Percentiles rank a stretch among this genome's conserved stretches.
These are phyloP conservation scores for Lecanicillium sp. DNA, from an alignment of 2,329 filamentous ascomycete species.

Conservation along the genomic window DNA sequence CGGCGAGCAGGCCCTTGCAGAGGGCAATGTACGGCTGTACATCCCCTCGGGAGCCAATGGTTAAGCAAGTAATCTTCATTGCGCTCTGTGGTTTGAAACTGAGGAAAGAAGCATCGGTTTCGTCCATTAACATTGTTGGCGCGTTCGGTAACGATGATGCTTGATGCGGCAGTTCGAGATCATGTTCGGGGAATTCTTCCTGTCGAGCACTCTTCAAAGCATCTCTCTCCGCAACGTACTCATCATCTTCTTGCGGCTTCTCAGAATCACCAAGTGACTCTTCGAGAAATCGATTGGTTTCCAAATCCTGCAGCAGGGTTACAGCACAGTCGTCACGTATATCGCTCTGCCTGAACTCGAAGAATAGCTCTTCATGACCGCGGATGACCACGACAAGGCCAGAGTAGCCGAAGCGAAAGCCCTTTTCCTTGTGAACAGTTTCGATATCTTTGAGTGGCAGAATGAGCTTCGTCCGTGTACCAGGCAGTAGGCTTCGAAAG, in stretches of 20 bases:
- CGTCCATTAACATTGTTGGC: conserved; percentile 80
- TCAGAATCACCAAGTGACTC: conserved; percentile 62
- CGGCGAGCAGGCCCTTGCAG: conserved; percentile 80
- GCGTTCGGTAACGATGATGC: conserved; percentile 43
- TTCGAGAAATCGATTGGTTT: conserved; percentile 61
- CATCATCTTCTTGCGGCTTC: conserved; percentile 62
- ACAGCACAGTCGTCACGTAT: conserved; percentile 83
- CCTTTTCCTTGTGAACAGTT: conserved; percentile 90
- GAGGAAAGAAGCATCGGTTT: conserved; percentile 77
- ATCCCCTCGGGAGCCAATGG: conserved; percentile 91
- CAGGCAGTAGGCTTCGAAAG: conserved; percentile 84
- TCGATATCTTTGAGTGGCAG: conserved; percentile 86
- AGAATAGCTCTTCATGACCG: conserved; percentile 92
- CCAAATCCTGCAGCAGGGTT: conserved; percentile 69
- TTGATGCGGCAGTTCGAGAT: conserved; percentile 40
- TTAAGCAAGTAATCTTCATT: conserved; percentile 82
- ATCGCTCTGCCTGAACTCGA: conserved; percentile 76
- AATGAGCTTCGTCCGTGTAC: conserved; percentile 86
- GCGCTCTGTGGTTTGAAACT: conserved; percentile 81
- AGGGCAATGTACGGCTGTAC: conserved; percentile 97
- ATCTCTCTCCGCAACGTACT: conserved; percentile 72
- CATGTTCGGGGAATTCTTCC: conserved; percentile 42
- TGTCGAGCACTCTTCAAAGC: conserved; percentile 68
- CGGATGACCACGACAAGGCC: conserved; percentile 89
- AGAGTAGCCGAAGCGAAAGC: conserved; percentile 85